Evolutionary conservation across 2,329 filamentous ascomycete species (phyloP).

Genomic region (Sporothrix phasma): DNA sequence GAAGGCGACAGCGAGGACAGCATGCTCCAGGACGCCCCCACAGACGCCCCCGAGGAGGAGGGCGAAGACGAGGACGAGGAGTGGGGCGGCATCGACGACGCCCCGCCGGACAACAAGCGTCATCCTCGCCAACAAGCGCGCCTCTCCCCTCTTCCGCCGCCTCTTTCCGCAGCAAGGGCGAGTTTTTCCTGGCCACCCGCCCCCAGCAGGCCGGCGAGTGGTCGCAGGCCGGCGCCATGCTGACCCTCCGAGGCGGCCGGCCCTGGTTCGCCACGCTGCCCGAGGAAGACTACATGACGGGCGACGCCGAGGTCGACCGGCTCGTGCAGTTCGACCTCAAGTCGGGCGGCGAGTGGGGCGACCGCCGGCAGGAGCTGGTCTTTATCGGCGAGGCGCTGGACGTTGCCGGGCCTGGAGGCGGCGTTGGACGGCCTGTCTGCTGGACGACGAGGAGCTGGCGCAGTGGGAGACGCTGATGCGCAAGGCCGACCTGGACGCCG

Average conservation of each 20-base stretch:
- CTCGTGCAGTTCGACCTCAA: conserved; percentile 41
- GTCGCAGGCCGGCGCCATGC: conserved; percentile 56
- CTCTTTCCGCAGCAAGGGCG: conserved; percentile 55
- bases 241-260: conserved; percentile 47
- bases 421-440: conserved; percentile 50
- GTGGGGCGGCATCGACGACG: conserved; percentile 24
- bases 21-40: neutral
- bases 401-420: conserved; percentile 35
- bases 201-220: conserved; percentile 47
- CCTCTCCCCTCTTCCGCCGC: conserved; percentile 40
- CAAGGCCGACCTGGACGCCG: neutral
- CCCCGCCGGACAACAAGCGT: conserved; percentile 32
- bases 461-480: conserved; percentile 24
- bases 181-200: conserved; percentile 49
- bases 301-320: conserved; percentile 37
- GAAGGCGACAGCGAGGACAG: neutral
- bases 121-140: conserved; percentile 47
- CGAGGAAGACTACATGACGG: conserved; percentile 39
- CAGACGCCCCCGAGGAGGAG: neutral
- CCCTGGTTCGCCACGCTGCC: conserved; percentile 51
- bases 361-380: conserved; percentile 61
- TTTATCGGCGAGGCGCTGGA: conserved; percentile 62
- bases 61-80: conserved; percentile 21
- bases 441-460: conserved; percentile 50
- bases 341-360: conserved; percentile 54